Evolutionary conservation across 2,329 filamentous ascomycete species (phyloP).

Genomic region (Hymenoscyphus fructigenus): DNA sequence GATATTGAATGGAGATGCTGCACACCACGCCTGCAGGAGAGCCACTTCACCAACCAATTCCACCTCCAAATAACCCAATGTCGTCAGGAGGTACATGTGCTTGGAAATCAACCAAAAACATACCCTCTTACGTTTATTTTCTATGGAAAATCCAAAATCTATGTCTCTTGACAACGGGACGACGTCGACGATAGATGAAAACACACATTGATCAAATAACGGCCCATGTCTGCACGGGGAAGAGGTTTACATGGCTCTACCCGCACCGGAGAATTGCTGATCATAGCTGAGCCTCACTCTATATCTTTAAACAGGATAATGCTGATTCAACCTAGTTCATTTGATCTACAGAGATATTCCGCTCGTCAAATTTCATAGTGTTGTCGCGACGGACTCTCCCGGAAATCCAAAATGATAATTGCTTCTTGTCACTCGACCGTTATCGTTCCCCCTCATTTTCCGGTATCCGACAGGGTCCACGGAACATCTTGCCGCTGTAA

Average conservation of each 20-base stretch:
- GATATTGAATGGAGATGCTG: slow-evolving; percentile 1
- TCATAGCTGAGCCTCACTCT: neutral
- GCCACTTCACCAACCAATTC: neutral
- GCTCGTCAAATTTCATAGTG: neutral
- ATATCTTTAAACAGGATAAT: neutral
- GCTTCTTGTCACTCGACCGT: neutral
- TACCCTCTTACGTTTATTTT: neutral
- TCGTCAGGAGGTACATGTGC: neutral
- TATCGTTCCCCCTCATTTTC: slow-evolving; percentile 1
- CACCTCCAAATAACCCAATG: neutral
- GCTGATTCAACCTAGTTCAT: neutral
- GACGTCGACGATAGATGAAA: neutral
- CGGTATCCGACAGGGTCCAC: slow-evolving; percentile 19
- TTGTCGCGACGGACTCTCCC: neutral
- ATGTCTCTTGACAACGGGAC: neutral
- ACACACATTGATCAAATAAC: neutral
- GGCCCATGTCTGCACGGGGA: neutral
- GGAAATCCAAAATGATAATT: slow-evolving; percentile 1
- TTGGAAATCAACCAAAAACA: neutral
- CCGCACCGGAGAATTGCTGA: neutral
- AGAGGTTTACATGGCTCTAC: neutral
- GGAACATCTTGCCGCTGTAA: slow-evolving; percentile 16
- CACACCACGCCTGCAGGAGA: slow-evolving; percentile 2
- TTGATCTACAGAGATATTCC: neutral
- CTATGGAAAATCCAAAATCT: neutral